Conservation (phyloP, 352 stramenopile species). For the Phytophthora melonis region DNA sequence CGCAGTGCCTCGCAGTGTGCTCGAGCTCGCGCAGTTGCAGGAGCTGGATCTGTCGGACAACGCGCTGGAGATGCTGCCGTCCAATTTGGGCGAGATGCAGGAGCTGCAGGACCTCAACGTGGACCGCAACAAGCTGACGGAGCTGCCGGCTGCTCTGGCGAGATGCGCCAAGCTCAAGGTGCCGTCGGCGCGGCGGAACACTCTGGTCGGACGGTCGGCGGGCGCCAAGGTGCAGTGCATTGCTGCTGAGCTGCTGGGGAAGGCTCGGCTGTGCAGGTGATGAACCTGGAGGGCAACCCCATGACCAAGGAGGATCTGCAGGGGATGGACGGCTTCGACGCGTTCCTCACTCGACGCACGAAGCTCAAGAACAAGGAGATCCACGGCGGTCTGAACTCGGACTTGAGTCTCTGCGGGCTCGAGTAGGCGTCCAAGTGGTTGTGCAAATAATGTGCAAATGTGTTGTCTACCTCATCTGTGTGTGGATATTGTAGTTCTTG, state of each 20-base stretch:
- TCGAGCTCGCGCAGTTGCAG: constrained; percentile 60
- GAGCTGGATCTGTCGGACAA: constrained; percentile 83
- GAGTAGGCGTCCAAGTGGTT: constrained; percentile 45
- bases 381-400: constrained; percentile 76
- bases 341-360: constrained; percentile 79
- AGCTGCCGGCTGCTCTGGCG: constrained; percentile 58
- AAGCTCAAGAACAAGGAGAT: constrained; percentile 91
- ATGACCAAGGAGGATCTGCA: constrained; percentile 85
- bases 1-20: constrained; percentile 55
- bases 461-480: constrained; percentile 16
- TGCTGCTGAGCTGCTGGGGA: constrained; percentile 59
- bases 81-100: constrained; percentile 51
- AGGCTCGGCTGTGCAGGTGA: constrained; percentile 72
- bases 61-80: constrained; percentile 49
- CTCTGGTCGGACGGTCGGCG: constrained; percentile 37
- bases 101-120: constrained; percentile 77
- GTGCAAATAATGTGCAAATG: constrained; percentile 20
- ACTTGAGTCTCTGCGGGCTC: constrained; percentile 85
- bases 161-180: constrained; percentile 76
- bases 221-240: constrained; percentile 52
- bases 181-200: constrained; percentile 72
- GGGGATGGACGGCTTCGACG: constrained; percentile 79
- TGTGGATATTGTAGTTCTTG: constrained; percentile 9
- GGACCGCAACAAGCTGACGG: constrained; percentile 64
- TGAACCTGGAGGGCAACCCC: constrained; percentile 86